A percentile compares a stretch with the other conserved stretches of the same genome.
These are phyloP conservation scores for Sphagnum magellanicum DNA, from an alignment of 228 moss, liverwort and hornwort species.

Conservation along the genomic window DNA sequence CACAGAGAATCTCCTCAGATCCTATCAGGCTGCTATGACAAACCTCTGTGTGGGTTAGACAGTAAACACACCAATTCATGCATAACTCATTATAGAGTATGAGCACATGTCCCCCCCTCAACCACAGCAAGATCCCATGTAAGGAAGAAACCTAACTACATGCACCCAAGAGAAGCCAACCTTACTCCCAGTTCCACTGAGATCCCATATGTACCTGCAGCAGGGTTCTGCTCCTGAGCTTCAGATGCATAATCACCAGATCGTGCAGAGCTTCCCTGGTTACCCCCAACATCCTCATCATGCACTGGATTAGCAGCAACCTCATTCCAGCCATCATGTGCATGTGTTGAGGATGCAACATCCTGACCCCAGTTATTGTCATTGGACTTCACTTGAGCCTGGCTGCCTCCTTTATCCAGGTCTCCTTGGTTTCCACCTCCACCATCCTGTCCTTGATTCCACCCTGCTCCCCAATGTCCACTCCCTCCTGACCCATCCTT, in stretches of 20 bases:
- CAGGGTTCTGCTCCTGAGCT: slow-evolving; percentile 1
- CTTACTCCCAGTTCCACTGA: too few species aligned
- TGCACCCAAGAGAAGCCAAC: too few species aligned
- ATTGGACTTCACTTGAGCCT: slow-evolving; percentile 9
- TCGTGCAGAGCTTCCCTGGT: background rate
- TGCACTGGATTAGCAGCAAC: background rate
- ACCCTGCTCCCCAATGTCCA: slow-evolving; percentile 24
- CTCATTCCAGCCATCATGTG: slow-evolving; percentile 14
- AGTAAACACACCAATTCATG: too few species aligned
- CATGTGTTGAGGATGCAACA: slow-evolving; percentile 12
- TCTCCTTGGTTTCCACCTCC: slow-evolving; percentile 3
- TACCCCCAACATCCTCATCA: background rate
- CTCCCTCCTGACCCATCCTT: slow-evolving; percentile 29
- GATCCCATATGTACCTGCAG: slow-evolving; percentile 3
- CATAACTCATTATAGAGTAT: too few species aligned
- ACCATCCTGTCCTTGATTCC: slow-evolving; percentile 6
- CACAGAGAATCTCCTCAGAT: background rate
- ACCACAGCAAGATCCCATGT: too few species aligned
- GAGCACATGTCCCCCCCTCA: too few species aligned
- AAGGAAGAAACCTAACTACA: too few species aligned
- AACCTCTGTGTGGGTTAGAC: too few species aligned
- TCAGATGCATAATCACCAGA: background rate
- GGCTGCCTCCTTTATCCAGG: slow-evolving; percentile 7
- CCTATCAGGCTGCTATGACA: too few species aligned
- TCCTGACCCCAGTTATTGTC: slow-evolving; percentile 19